Evolutionary conservation across 1,139 yeast genomes (phyloP).

Genomic region (Pneumocystis carinii): DNA sequence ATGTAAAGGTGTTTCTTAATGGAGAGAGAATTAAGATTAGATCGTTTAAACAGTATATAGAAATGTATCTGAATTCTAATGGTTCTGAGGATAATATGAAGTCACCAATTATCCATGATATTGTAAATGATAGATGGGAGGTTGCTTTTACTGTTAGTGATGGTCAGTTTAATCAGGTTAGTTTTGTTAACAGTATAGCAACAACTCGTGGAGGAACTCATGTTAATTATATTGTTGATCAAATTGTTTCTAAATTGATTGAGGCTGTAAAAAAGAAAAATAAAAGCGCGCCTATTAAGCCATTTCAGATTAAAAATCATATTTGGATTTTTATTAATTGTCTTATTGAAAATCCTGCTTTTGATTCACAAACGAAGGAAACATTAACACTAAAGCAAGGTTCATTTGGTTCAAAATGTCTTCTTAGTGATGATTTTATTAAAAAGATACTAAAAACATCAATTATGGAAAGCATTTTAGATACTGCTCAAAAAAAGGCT

Average conservation of each 20-base stretch:
- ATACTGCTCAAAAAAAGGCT: conserved; percentile 74
- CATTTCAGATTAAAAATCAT: conserved; percentile 77
- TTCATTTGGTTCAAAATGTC: conserved; percentile 77
- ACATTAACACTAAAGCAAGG: conserved; percentile 78
- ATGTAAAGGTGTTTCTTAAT: conserved; percentile 63
- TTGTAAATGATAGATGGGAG: conserved; percentile 78
- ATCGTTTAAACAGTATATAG: conserved; percentile 76
- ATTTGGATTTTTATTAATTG: conserved; percentile 86
- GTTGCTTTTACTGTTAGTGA: conserved; percentile 89
- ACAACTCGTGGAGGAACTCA: conserved; percentile 97
- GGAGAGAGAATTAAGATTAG: conserved; percentile 55
- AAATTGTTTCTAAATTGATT: conserved; percentile 60
- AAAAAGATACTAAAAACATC: conserved; percentile 62
- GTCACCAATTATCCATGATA: conserved; percentile 55
- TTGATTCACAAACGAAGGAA: conserved; percentile 94
- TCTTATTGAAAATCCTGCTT: conserved; percentile 89
- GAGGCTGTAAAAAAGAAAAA: conserved; percentile 65
- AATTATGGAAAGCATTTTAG: conserved; percentile 65
- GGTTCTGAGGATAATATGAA: conserved; percentile 27
- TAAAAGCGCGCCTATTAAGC: conserved; percentile 55
- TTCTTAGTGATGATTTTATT: conserved; percentile 60
- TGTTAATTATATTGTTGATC: conserved; percentile 73
- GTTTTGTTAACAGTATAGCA: conserved; percentile 94
- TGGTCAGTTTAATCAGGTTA: conserved; percentile 79
- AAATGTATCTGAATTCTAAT: conserved; percentile 69